Base-by-base conservation (phyloP, 768 basidiomycete species). In the Termitomyces sp. region DNA sequence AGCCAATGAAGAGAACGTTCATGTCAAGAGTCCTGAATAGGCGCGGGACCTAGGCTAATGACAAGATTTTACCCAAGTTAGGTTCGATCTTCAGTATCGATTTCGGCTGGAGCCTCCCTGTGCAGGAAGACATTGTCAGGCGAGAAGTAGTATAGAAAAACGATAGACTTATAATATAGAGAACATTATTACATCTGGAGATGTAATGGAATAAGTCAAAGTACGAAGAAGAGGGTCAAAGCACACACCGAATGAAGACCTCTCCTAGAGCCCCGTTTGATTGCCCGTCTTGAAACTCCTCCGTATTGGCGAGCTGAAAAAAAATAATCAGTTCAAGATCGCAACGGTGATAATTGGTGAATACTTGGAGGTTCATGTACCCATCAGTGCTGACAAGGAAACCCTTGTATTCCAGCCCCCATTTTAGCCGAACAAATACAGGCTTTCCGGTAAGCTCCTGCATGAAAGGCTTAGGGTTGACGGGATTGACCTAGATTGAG, bases 341-440 rank as follows among this genome's bases (percentile, higher is more conserved):
- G 4, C 18, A n/a, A 44, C 38, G 13, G 35, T 54, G 5, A 42
- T 42, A 50, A 56, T 59, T 32, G 39, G 49, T 20, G 73, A 8
- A 62, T 68, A 93, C 96, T 82, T 99, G 97, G 51, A 99, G 85
- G 75, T 99, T 99, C 97, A 98, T 98, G 79, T 97, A 99, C 13
- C 94, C 94, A 76, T 99, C 97, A 7, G 97, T 98, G 70, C 93
- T 96, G 66, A 99, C 97, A 65, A 99, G 84, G 79, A 97, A 99
- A 46, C 97, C 97, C 80, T 95, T 97, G 83, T 98, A 98, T 72
- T 98, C 95, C 55, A 98, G 83, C 63, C 97, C 97, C 97, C 97
- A 99, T 80, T 99, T 99, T 70, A 99, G 85, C 62, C 87, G 86
- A 64, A 98, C 97, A 70, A 88, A 92, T 49, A 98, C 93, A 42